Base-by-base conservation (phyloP, 768 basidiomycete species). In the Lentinula guzmanii region DNA sequence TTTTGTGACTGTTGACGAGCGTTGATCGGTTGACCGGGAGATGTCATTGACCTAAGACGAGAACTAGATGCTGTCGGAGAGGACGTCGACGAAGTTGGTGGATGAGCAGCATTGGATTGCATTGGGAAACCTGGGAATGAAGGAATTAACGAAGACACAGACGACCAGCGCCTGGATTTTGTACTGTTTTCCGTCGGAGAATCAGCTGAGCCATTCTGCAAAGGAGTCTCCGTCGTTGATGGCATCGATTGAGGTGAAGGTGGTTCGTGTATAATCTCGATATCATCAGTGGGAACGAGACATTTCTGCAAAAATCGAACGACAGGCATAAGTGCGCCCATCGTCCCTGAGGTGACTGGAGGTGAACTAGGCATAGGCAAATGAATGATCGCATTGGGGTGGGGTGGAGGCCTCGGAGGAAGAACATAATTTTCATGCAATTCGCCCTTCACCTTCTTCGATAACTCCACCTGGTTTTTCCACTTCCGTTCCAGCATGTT, bases 321-420 rank as follows among this genome's bases (percentile, higher is more conserved):
- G 58, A 91, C 79, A 11, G 86, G 83, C 60, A 87, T 74, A 21
- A 93, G 74, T 45, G 81, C 74, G 16, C 78, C 77, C 73, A 87
- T 75, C n/a, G 84, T 83, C 37, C 73, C 70, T 53, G 79, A 73
- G 3, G 78, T 80, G 60, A 81, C 83, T 2, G 78, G 72, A 16
- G 86, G 88, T 4, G 85, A 86, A 64, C 83, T 86, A 3, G 91
- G 89, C 76, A 90, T 90, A 16, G 87, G 86, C 6, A 90, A 75
- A 68, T 91, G 91, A 5, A 92, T 79, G 43, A 91, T 82, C 1
- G 86, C 80, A 52, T 81, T 85, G 9, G 89, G 86, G 65, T 89
- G 83, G 0, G 89, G 88, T 16, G 90, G 84, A 4, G 90, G 89
- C 13, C 88, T 80, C 1, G 79, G 80, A 2, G 79, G 82, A n/a